Percentiles rank a stretch among this genome's conserved stretches.
phyloP scores from a whole-genome alignment of 2,329 filamentous ascomycete genomes.

The Gremmenia infestans region DNA sequence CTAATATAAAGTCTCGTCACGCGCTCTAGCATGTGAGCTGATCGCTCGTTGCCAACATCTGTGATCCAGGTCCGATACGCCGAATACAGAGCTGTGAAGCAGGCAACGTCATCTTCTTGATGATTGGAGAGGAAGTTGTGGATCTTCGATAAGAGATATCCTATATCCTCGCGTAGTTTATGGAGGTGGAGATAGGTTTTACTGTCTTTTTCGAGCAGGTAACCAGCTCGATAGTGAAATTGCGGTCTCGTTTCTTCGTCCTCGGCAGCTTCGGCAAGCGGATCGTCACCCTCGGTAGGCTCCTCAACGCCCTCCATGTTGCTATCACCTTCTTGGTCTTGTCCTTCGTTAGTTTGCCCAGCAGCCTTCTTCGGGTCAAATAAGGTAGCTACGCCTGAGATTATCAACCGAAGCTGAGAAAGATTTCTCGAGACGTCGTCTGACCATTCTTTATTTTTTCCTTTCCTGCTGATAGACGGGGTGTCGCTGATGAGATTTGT shows the following conservation, averaged over 20 bases:
- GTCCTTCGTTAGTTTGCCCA: constrained; percentile 42
- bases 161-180: constrained; percentile 71
- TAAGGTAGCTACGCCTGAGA: constrained; percentile 83
- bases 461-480: constrained; percentile 80
- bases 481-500: constrained; percentile 75
- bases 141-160: constrained; percentile 73
- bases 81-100: constrained; percentile 88
- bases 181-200: constrained; percentile 73
- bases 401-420: constrained; percentile 79
- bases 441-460: constrained; percentile 98
- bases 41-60: constrained; percentile 93
- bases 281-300: constrained; percentile 53
- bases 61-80: constrained; percentile 96
- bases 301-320: constrained; percentile 43
- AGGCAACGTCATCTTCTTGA: constrained; percentile 92
- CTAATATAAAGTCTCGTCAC: constrained; percentile 78
- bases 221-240: constrained; percentile 85
- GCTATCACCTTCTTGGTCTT: constrained; percentile 40
- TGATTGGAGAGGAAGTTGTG: constrained; percentile 78
- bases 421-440: constrained; percentile 91
- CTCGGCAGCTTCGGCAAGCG: constrained; percentile 58
- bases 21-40: constrained; percentile 86
- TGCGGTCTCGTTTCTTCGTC: constrained; percentile 80
- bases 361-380: constrained; percentile 77
- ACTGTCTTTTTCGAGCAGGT: constrained; percentile 62